These are phyloP conservation scores for Coccomyxa sp. DNA, from an alignment of 139 green algal genomes.

Conservation along the genomic window DNA sequence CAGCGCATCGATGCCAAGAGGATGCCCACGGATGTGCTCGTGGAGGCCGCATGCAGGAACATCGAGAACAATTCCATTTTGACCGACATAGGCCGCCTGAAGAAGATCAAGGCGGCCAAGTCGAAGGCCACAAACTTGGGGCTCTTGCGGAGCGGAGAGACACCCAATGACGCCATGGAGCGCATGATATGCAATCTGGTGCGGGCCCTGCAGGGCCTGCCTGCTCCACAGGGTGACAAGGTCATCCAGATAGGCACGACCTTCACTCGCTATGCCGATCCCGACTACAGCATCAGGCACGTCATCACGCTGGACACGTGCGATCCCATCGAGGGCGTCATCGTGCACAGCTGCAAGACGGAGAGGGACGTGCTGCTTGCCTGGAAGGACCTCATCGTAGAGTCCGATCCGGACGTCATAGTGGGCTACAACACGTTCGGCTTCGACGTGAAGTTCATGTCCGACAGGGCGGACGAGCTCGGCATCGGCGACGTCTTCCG, in stretches of 20 bases:
- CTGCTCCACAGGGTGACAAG: neutral
- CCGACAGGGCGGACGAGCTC: neutral
- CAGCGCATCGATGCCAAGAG: neutral
- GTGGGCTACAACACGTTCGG: neutral
- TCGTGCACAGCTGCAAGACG: neutral
- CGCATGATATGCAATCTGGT: neutral
- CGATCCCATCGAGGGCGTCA: neutral
- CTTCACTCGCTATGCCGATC: neutral
- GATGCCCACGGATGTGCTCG: neutral
- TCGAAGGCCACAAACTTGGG: neutral
- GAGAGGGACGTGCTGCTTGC: neutral
- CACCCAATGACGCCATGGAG: neutral
- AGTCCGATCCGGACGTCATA: neutral
- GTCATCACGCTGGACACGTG: neutral
- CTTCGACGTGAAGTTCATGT: neutral
- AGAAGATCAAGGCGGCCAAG: neutral
- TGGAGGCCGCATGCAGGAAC: neutral
- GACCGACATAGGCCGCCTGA: neutral
- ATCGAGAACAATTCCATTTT: neutral
- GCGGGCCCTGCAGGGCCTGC: neutral
- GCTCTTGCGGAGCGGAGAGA: neutral
- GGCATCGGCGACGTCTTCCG: neutral
- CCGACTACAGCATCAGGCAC: neutral
- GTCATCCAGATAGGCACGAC: neutral
- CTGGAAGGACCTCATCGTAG: neutral